A percentile compares a stretch with the other conserved stretches of the same genome.
phyloP scores from a whole-genome alignment of 2,329 filamentous ascomycete species.

The Ophiostoma himal-ulmi region DNA sequence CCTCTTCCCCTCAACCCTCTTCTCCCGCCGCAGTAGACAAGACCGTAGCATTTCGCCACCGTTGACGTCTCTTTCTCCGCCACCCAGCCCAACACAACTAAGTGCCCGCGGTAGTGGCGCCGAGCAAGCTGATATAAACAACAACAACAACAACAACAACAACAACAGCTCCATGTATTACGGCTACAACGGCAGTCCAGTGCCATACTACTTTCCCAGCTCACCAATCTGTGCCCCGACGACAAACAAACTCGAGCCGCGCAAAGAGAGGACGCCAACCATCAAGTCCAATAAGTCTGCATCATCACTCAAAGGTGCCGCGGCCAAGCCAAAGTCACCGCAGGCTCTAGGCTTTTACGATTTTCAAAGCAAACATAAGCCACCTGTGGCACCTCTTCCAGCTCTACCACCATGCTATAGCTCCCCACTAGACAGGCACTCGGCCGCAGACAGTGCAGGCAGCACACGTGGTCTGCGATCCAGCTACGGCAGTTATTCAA shows the following conservation, averaged over 20 bases:
- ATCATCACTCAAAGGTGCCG: background rate
- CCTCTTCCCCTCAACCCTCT: slow-evolving; percentile 40
- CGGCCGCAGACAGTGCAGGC: background rate
- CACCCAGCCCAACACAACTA: slow-evolving; percentile 26
- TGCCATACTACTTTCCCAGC: slow-evolving; percentile 32
- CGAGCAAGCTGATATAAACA: background rate
- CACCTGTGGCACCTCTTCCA: slow-evolving; percentile 10
- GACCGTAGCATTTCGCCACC: slow-evolving; percentile 31
- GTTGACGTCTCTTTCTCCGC: slow-evolving; percentile 31
- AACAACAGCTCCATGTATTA: background rate
- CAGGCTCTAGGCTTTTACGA: slow-evolving; percentile 18
- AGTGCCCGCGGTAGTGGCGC: slow-evolving; percentile 14
- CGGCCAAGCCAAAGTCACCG: background rate
- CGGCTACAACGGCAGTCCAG: slow-evolving; percentile 7
- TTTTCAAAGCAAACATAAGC: slow-evolving; percentile 14
- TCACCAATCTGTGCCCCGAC: slow-evolving; percentile 38
- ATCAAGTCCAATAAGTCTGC: slow-evolving; percentile 14
- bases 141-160: background rate
- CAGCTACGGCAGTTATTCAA: slow-evolving; percentile 22
- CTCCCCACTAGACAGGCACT: background rate
- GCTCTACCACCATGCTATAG: slow-evolving; percentile 3
- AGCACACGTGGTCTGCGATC: slow-evolving; percentile 13
- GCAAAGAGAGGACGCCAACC: slow-evolving; percentile 26
- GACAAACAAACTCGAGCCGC: slow-evolving; percentile 35
- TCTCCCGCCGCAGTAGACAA: slow-evolving; percentile 25